phyloP scores from a whole-genome alignment of 176 grass and related monocot genomes.

The Chrysopogon serrulatus region DNA sequence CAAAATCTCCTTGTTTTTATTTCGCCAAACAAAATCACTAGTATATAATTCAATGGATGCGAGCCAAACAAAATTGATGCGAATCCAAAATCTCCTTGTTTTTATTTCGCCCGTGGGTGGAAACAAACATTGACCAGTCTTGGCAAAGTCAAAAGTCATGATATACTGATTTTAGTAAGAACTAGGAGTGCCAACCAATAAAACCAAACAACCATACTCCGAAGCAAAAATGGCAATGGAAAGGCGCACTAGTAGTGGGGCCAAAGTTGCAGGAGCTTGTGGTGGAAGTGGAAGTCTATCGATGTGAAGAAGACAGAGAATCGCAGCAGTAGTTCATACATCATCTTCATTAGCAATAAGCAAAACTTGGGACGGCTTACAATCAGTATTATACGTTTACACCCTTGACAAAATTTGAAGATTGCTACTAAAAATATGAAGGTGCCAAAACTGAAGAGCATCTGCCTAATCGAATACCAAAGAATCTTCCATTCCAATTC shows the following conservation, averaged over 20 bases:
- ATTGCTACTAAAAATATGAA: not conserved
- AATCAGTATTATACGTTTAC: conserved; percentile 37
- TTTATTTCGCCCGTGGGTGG: no score
- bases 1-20: no score
- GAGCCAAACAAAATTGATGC: not conserved
- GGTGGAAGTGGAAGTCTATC: not conserved
- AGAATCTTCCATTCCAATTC: conserved; percentile 5
- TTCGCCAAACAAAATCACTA: no score
- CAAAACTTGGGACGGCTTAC: conserved; percentile 24
- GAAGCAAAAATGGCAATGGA: not conserved
- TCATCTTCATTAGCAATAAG: conserved; percentile 13
- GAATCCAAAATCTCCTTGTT: not conserved
- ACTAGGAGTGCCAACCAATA: not conserved
- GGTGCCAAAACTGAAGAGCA: conserved; percentile 47
- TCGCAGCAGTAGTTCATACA: no score
- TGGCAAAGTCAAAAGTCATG: not conserved
- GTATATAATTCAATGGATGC: no score
- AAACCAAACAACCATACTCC: not conserved
- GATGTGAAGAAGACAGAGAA: no score
- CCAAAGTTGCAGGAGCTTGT: not conserved
- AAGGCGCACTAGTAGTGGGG: not conserved
- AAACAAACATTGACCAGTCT: not conserved
- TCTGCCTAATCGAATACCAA: conserved; percentile 21
- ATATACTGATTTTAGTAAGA: not conserved
- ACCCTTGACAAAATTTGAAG: conserved; percentile 8